Base-by-base conservation (phyloP, 2,329 filamentous ascomycete species). In the Cryphonectria naterciae region DNA sequence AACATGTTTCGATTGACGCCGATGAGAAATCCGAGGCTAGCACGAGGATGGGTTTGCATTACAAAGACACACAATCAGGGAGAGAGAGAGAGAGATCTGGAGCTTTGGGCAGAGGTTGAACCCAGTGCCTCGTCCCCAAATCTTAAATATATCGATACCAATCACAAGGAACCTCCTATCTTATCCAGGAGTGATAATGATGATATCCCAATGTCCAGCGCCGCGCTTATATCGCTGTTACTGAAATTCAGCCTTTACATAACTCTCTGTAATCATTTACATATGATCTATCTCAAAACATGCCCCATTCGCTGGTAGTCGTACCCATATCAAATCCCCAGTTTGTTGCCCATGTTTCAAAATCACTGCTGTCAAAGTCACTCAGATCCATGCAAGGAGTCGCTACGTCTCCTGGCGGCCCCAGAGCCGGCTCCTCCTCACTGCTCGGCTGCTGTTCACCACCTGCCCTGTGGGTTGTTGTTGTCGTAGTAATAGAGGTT, bases 271-370 rank as follows among this genome's bases (percentile, higher is more conserved):
- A n/a, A n/a, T 49, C 2, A 49, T 60, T 17, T 7, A 4, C 28
- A 35, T 17, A 60, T 58, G 22, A 19, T 67, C 22, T 58, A 7
- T 10, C 6, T 65, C 43, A 60, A 15, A 60, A 67, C 22, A 67
- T 32, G 22, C 52, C 37, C 65, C 52, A 67, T 32, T 67, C 65
- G 25, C 25, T 65, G 17, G 25, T 17, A n/a, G 63, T 65, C 4
- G 43, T 11, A 7, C 63, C 63, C 19, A 49, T 7, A 13, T 58
- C 49, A 22, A 67, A 67, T 17, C n/a, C 65, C 65, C 52, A 56
- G 32, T 35, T 60, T 1, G 54, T 60, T 35, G 65, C 65, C 65
- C 65, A 58, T 25, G 54, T 60, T 19, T 67, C 65, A 15, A 67
- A 32, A 15, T 58, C 49, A 3, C 28, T 25, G 25, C 54, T 28